Percentiles rank a stretch among this genome's conserved stretches.
Evolutionary conservation across 805 yeast species (phyloP).

Genomic region (Metschnikowia similis): DNA sequence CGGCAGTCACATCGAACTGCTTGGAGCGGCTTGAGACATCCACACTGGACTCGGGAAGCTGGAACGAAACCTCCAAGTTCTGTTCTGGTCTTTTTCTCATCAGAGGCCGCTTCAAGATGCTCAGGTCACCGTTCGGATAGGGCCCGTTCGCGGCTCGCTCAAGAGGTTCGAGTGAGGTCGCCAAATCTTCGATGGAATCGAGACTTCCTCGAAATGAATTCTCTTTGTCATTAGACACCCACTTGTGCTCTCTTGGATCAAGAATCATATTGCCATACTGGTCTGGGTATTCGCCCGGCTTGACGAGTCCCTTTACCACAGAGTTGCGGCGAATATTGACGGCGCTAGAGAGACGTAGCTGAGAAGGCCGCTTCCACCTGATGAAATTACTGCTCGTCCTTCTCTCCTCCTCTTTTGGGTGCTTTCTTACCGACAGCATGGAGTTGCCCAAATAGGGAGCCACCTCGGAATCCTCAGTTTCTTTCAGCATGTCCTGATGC

Average conservation of each 20-base stretch:
- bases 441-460: conserved; percentile 10
- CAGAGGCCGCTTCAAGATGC: conserved; percentile 8
- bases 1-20: conserved; percentile 34
- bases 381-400: conserved; percentile 14
- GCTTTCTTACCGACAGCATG: conserved; percentile 13
- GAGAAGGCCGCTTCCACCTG: conserved; percentile 38
- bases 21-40: conserved; percentile 1
- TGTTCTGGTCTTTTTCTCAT: conserved; percentile 1
- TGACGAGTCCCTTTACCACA: conserved; percentile 28
- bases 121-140: not conserved
- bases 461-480: not conserved
- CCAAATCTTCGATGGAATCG: conserved; percentile 38
- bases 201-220: conserved; percentile 24
- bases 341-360: conserved; percentile 22
- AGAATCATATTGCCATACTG: conserved; percentile 34
- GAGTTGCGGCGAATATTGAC: conserved; percentile 2
- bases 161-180: not conserved
- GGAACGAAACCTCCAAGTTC: conserved; percentile 38
- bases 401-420: not conserved
- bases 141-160: not conserved
- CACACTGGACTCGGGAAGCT: conserved; percentile 26
- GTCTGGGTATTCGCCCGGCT: conserved; percentile 33
- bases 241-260: conserved; percentile 27
- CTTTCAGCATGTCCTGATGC: not conserved
- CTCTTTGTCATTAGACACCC: conserved; percentile 27